These are phyloP conservation scores for Ophiostoma angusticollis DNA, from an alignment of 2,329 filamentous ascomycete genomes.

Conservation along the genomic window DNA sequence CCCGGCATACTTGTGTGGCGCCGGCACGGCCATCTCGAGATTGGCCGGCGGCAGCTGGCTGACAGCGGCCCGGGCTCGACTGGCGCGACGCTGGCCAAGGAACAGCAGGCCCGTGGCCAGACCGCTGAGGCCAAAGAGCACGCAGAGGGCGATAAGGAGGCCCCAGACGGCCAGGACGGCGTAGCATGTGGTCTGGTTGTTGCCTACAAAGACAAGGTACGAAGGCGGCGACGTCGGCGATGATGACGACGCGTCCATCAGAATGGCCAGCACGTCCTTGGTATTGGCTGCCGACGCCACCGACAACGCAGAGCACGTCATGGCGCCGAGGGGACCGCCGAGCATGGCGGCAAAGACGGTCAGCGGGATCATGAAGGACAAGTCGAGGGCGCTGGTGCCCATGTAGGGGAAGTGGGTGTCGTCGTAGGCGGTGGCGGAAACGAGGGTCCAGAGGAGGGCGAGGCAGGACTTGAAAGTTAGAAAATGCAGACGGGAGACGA, in stretches of 20 bases:
- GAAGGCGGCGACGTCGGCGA: constrained; percentile 17
- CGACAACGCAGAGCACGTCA: constrained; percentile 51
- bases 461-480: constrained; percentile 53
- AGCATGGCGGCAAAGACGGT: constrained; percentile 66
- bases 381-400: constrained; percentile 52
- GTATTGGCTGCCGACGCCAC: constrained; percentile 26
- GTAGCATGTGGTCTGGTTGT: constrained; percentile 54
- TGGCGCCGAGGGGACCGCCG: constrained; percentile 66
- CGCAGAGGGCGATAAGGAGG: constrained; percentile 63
- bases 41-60: constrained; percentile 12
- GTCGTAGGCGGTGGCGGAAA: constrained; percentile 29
- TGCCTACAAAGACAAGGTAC: constrained; percentile 37
- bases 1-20: neutral
- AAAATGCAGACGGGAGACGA: neutral
- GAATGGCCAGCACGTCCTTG: constrained; percentile 32
- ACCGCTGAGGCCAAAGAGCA: constrained; percentile 53
- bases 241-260: constrained; percentile 17
- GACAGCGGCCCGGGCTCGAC: constrained; percentile 16
- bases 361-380: constrained; percentile 59
- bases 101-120: constrained; percentile 48
- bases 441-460: constrained; percentile 63
- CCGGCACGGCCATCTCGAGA: constrained; percentile 9
- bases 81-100: constrained; percentile 36
- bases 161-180: constrained; percentile 86
- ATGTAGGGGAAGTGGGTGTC: constrained; percentile 67